phyloP scores from a whole-genome alignment of 371 early-diverging fungal genomes.

The Mucor velutinosus region DNA sequence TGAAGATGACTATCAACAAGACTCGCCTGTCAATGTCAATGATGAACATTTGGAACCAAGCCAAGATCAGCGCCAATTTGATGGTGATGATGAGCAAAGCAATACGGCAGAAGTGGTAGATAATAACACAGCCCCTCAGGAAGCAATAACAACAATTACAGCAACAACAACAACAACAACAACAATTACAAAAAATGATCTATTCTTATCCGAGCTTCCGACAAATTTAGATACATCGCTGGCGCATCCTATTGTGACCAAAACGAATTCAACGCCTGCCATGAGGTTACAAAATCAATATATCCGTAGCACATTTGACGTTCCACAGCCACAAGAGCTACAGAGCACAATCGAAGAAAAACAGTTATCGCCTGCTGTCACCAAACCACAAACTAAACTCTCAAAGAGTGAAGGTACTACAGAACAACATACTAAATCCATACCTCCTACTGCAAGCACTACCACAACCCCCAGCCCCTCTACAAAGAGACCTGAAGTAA shows the following conservation, averaged over 20 bases:
- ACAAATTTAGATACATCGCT: neutral
- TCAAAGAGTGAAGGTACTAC: neutral
- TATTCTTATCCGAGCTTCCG: constrained; percentile 13
- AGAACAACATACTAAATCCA: neutral
- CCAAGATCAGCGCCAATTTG: neutral
- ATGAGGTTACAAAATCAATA: constrained; percentile 19
- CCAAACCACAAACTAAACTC: neutral
- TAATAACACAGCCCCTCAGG: neutral
- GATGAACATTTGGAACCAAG: neutral
- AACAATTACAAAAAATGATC: neutral
- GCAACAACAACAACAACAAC: neutral
- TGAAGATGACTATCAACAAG: neutral
- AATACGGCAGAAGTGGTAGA: neutral
- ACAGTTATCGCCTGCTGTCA: neutral
- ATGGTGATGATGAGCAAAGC: neutral
- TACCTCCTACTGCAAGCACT: neutral
- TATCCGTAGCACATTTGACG: neutral
- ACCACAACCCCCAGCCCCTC: neutral
- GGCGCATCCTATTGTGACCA: neutral
- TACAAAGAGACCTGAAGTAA: constrained; percentile 10
- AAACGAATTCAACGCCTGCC: constrained; percentile 8
- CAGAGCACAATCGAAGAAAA: constrained; percentile 3
- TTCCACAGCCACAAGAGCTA: constrained; percentile 16
- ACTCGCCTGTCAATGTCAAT: neutral
- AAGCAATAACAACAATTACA: neutral